Evolutionary conservation across 805 yeast species (phyloP).

Genomic region (Yamadazyma insecticola): DNA sequence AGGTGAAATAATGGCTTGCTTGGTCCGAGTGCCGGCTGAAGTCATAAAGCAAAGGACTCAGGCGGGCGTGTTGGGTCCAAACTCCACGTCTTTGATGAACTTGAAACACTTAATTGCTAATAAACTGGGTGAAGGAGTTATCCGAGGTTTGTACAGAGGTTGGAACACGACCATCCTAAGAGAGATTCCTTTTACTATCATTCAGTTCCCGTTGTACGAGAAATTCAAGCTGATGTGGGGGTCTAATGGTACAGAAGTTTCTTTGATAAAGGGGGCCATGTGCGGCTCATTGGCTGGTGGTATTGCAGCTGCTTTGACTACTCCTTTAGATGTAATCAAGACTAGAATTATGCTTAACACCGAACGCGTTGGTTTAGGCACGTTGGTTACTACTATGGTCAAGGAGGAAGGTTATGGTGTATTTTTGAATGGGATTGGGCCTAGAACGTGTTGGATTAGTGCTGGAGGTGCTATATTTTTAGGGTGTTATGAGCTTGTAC

Average conservation of each 20-base stretch:
- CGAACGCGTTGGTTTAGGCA: conserved; percentile 40
- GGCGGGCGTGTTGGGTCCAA: conserved; percentile 31
- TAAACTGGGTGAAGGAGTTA: conserved; percentile 70
- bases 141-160: conserved; percentile 84
- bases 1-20: conserved; percentile 92
- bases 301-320: conserved; percentile 73
- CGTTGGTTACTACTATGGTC: conserved; percentile 49
- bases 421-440: conserved; percentile 84
- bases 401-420: conserved; percentile 70
- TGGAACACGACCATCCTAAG: conserved; percentile 90
- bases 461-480: conserved; percentile 97
- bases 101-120: conserved; percentile 58
- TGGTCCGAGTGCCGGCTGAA: conserved; percentile 94
- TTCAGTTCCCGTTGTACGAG: conserved; percentile 94
- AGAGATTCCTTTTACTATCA: conserved; percentile 94
- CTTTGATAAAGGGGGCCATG: conserved; percentile 74
- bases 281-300: conserved; percentile 85
- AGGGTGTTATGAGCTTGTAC: conserved; percentile 83
- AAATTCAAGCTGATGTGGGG: conserved; percentile 59
- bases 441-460: conserved; percentile 95
- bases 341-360: conserved; percentile 80
- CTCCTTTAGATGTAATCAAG: conserved; percentile 76
- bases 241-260: conserved; percentile 32
- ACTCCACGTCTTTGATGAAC: conserved; percentile 63
- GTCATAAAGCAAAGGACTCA: conserved; percentile 95